Base-by-base conservation (phyloP, 1,139 yeast genomes). In the Kodamaea arcana region DNA sequence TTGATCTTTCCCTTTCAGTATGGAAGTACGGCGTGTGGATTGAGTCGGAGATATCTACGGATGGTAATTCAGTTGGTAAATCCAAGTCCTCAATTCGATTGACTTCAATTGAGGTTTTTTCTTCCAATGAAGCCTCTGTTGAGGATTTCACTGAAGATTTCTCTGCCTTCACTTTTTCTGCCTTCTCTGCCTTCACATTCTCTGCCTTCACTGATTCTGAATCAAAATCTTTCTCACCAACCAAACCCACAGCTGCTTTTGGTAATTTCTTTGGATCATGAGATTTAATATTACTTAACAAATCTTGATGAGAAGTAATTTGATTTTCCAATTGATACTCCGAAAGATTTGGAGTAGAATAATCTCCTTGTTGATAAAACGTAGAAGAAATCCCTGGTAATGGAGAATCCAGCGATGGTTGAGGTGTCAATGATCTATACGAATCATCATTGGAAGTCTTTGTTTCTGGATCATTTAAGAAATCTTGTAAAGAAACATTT, bases 1-100 rank as follows among this genome's bases (percentile, higher is more conserved):
- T 40, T 7, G 66, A 56, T 33, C 68, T 56, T 4, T 65, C 54
- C 27, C 58, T 53, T 34, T 67, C 72, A 24, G 64, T 62, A 35
- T 59, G 65, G 42, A 72, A 65, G 46, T 63, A 59, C 11, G 79
- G 78, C 2, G 80, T 61, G 36, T 66, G 74, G 37, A 66, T 52
- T 6, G 62, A 49, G 21, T 45, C 49, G 5, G 17, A 15, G 13
- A 20, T 11, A 27, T 10, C 30, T 7, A 9, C 9, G 9, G 22
- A 18, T 7, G 22, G 22, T 7, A 18, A 11, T 12, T 13, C 16
- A 9, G 29, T 8, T 10, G 29, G 29, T 11, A 24, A 24, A 24
- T 24, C 27, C 9, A 21, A 21, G 23, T 21, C 23, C 10, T n/a
- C n/a, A n/a, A n/a, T n/a, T n/a, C n/a, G n/a, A n/a, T n/a, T n/a